Percentiles rank a stretch among this genome's conserved stretches.
Evolutionary conservation across 1,284 basidiomycete species (phyloP).

Genomic region (Phylloboletellus chloephorus): DNA sequence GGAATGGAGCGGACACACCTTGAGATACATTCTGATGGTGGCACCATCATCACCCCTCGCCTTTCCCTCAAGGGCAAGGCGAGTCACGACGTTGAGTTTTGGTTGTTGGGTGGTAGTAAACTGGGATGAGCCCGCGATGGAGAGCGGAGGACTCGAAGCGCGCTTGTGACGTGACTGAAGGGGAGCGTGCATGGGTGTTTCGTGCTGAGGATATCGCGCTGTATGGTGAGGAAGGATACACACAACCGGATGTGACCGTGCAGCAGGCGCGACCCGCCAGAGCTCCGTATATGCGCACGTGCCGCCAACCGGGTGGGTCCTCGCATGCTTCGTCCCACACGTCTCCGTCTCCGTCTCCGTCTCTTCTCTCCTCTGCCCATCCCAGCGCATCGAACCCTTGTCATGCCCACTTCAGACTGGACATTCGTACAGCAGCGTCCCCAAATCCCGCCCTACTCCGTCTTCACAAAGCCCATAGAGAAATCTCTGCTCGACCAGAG

Average conservation of each 20-base stretch:
- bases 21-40: slow-evolving; percentile 67
- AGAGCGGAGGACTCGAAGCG: slow-evolving; percentile 39
- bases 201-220: no score
- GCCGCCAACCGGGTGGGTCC: not conserved
- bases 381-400: slow-evolving; percentile 15
- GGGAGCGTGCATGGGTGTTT: slow-evolving; percentile 20
- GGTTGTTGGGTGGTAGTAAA: slow-evolving; percentile 35
- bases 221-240: no score
- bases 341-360: slow-evolving; percentile 8
- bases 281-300: slow-evolving; percentile 4
- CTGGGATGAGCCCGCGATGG: slow-evolving; percentile 35
- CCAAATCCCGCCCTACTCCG: slow-evolving; percentile 38
- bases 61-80: slow-evolving; percentile 68
- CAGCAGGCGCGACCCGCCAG: no score
- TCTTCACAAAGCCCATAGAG: slow-evolving; percentile 66
- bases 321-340: slow-evolving; percentile 12
- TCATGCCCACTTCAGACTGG: slow-evolving; percentile 26
- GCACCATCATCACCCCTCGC: slow-evolving; percentile 61
- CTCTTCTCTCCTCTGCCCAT: not conserved
- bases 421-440: slow-evolving; percentile 15
- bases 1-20: slow-evolving; percentile 40
- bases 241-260: no score
- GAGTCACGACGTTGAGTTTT: slow-evolving; percentile 63
- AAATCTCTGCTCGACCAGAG: slow-evolving; percentile 76
- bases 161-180: slow-evolving; percentile 32